phyloP scores from a whole-genome alignment of 2,329 filamentous ascomycete species.

The Verticillium tricorpus region DNA sequence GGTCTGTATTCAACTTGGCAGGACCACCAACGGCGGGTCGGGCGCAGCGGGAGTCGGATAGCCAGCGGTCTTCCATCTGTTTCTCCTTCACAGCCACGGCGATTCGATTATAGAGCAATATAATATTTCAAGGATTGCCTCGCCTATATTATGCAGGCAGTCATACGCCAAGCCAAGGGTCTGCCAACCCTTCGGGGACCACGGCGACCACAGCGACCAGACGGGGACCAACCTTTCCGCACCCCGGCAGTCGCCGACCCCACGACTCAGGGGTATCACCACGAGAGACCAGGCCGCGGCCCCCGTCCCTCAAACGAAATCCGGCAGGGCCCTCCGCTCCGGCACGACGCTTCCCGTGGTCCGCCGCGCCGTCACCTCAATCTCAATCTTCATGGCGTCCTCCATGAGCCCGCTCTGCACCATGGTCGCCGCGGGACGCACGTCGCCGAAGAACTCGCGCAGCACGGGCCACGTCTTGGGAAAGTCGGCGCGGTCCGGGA shows the following conservation, averaged over 20 bases:
- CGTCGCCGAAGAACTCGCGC: constrained; percentile 42
- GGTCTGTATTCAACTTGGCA: too few relatives aligned
- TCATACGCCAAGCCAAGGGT: background rate
- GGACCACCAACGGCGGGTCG: too few relatives aligned
- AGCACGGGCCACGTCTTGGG: constrained; percentile 44
- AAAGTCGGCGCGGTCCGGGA: constrained; percentile 43
- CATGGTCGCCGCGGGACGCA: constrained; percentile 51
- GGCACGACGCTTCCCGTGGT: background rate
- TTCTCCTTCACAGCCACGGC: too few relatives aligned
- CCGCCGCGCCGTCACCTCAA: constrained; percentile 34
- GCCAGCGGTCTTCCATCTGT: too few relatives aligned
- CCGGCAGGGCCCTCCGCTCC: background rate
- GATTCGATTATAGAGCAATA: background rate
- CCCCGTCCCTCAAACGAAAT: background rate
- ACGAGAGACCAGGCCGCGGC: too few relatives aligned
- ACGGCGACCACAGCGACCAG: background rate
- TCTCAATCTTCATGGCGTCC: constrained; percentile 40
- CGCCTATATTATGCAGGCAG: background rate
- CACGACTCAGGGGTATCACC: background rate
- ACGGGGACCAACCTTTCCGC: too few relatives aligned
- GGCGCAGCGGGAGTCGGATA: too few relatives aligned
- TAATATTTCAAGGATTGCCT: background rate
- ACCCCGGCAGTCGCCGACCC: background rate
- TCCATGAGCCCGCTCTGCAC: constrained; percentile 45
- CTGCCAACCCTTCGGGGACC: background rate